A percentile compares a stretch with the other conserved stretches of the same genome.
These are phyloP conservation scores for Sugiyamaella sp. DNA, from an alignment of 1,139 yeast genomes.

Conservation along the genomic window DNA sequence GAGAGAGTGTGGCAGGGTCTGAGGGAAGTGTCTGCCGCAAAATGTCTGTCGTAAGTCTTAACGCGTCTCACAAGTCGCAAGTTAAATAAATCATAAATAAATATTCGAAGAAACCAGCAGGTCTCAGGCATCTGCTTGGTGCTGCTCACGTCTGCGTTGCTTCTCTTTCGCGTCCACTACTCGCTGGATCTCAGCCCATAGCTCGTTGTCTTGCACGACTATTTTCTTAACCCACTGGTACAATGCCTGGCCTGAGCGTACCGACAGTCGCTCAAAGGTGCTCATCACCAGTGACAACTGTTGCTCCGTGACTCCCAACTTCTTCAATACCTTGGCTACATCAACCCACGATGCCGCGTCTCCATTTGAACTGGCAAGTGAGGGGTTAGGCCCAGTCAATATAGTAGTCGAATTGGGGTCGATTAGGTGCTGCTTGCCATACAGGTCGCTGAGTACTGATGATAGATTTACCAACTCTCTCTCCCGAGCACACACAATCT, in stretches of 20 bases:
- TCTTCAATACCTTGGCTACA: not conserved
- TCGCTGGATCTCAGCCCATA: conserved; percentile 15
- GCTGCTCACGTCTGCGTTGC: not conserved
- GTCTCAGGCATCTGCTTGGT: not conserved
- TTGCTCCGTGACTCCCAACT: conserved; percentile 1
- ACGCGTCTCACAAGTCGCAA: no score
- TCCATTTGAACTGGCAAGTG: not conserved
- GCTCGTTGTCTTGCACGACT: conserved; percentile 13
- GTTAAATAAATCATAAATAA: not conserved
- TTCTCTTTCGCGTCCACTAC: conserved; percentile 2
- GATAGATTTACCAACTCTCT: conserved; percentile 2
- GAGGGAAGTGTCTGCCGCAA: no score
- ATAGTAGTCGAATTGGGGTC: not conserved
- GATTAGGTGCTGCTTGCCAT: conserved; percentile 1
- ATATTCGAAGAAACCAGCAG: not conserved
- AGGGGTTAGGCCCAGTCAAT: not conserved
- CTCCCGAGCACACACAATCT: conserved; percentile 9
- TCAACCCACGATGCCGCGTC: not conserved
- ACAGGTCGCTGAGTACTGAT: not conserved
- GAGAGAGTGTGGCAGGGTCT: no score
- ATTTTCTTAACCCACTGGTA: conserved; percentile 17
- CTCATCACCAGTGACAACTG: not conserved
- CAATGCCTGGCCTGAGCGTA: conserved; percentile 14
- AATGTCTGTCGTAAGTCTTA: no score
- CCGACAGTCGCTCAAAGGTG: conserved; percentile 12